Conservation (phyloP, 1,284 basidiomycete genomes). For the Cystobasidiaceae sp. region DNA sequence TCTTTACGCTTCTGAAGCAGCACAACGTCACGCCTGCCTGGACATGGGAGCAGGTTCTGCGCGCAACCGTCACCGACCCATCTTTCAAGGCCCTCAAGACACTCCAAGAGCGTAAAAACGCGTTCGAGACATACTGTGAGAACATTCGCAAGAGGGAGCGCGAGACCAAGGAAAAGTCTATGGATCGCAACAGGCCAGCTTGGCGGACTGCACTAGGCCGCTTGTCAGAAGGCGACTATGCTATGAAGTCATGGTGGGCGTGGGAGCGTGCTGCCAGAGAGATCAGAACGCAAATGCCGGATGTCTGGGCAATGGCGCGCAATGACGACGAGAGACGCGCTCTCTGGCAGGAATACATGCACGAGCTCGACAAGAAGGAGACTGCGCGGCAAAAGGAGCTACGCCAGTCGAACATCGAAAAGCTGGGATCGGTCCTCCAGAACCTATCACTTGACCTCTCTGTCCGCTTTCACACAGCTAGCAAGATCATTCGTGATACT, state of each 20-base stretch:
- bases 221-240: conserved; percentile 35
- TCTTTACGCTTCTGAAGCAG: conserved; percentile 78
- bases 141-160: conserved; percentile 39
- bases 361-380: conserved; percentile 75
- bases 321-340: conserved; percentile 74
- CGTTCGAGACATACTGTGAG: conserved; percentile 53
- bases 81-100: conserved; percentile 91
- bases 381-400: conserved; percentile 62
- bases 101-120: conserved; percentile 86
- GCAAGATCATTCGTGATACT: conserved; percentile 66
- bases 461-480: conserved; percentile 75
- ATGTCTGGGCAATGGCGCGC: conserved; percentile 48
- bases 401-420: conserved; percentile 66
- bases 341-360: conserved; percentile 83
- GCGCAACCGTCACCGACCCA: conserved; percentile 95
- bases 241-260: conserved; percentile 45
- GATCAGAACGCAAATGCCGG: conserved; percentile 32
- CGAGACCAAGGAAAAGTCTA: conserved; percentile 36
- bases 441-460: conserved; percentile 59
- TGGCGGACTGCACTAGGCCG: conserved; percentile 38
- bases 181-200: conserved; percentile 35
- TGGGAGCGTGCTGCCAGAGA: conserved; percentile 40
- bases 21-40: conserved; percentile 83
- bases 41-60: conserved; percentile 98
- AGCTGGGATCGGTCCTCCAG: conserved; percentile 51